Evolutionary conservation across 129 eudicot genomes (phyloP), one percentile per base, ranked within the genome.

Genomic region (Daucus carota): DNA sequence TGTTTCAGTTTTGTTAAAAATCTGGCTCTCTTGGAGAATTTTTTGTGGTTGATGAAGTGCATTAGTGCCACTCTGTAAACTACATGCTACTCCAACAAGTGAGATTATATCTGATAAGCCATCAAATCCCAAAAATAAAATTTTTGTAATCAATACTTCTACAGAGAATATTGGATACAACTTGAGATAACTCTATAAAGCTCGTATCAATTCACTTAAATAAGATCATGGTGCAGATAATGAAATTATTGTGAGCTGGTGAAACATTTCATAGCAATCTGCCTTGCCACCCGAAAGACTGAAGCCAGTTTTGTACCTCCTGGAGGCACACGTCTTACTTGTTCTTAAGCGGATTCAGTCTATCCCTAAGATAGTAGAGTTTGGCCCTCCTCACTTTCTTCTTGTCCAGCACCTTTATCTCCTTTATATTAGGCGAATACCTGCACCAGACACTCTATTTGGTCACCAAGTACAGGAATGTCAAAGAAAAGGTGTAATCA

Each of bases 311-410:
- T 63, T 63, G 36, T 24, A 59, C 66, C 33, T 9, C 66, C 66
- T 3, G 28, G 33, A 59, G 66, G 66, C 8, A 26, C 31, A 73
- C 6, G 42, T 62, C 48, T 77, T 80, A 78, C 73, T 86, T 75
- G 72, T 77, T 86, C 89, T 70, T 82, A 17, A 86, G 89, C n/a
- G 90, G 84, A 74, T 89, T 89, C 97, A 91, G 86, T 83, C 82
- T 95, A 43, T 88, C 96, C 85, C 99, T 86, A 4, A 91, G 96
- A 78, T 89, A 91, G 88, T 95, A 91, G 34, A 89, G 96, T 88
- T 95, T 91, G 31, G 96, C 97, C 92, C 99, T 91, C 81, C 95
- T 88, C 85, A 91, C 97, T 80, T 88, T 95, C 90, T 89, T 95
- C 95, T 89, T 95, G 85, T 92, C 97, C 80, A 95, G 79, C 78